Evolutionary conservation across 805 yeast genomes (phyloP), one percentile per base, ranked within the genome.

Genomic region (Blastobotrys americana): DNA sequence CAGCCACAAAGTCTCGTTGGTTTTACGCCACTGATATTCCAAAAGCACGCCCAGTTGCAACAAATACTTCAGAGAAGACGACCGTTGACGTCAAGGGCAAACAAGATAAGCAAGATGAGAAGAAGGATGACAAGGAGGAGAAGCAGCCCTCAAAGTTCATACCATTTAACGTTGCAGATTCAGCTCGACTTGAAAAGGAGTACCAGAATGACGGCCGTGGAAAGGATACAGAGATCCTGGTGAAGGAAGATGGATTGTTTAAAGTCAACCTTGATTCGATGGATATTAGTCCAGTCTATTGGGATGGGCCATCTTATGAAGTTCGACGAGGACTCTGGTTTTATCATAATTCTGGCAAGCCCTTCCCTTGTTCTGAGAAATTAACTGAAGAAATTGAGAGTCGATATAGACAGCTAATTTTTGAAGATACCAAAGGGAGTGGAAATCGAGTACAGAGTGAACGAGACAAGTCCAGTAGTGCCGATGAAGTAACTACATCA

Each of bases 281-380:
- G 62, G 71, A 70, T 40, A 60, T 89, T 55, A 52, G 64, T 2
- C 94, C 97, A 0, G 73, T 80, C 0, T 90, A 80, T 59, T 90
- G 97, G 97, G 79, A 77, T 5, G 97, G 97, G 1, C 93, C 96
- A 0, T 65, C 69, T 0, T 90, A 80, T 58, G 88, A 84, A 48
- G 82, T 90, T 1, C 69, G 96, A 38, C 67, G 97, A 44, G 96
- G 96, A 1, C 60, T 78, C 1, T 90, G 97, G 97, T 87, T 86
- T 59, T 65, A 70, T 31, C 58, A 73, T 6, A 75, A 75, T 41
- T 77, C 77, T 1, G 48, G 56, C 39, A 50, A 57, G 31, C 46
- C 60, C 21, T 55, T 56, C 3, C 94, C 94, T 0, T 63, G 86
- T 21, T 56, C 69, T 6, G 66, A 67, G 1, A 61, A 65, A 1